Percentiles rank a stretch among this genome's conserved stretches.
phyloP scores from a whole-genome alignment of 805 yeast genomes.

The baker's yeast (Saccharomyces cerevisiae) region DNA sequence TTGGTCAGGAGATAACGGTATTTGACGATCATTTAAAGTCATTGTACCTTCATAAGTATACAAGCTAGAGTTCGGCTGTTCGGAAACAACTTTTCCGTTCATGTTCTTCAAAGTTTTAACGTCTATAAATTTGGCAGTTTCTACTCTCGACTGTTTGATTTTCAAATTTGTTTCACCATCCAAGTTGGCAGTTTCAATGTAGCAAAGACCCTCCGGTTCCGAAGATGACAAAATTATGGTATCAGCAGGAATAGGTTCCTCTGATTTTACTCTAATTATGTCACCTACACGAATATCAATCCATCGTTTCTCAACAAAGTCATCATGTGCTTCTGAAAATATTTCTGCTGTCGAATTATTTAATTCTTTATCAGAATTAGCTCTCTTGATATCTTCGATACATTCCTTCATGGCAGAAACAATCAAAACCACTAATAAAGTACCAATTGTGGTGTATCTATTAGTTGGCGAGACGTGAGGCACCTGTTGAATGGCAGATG shows the following conservation, averaged over 20 bases:
- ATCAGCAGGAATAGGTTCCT: constrained; percentile 93
- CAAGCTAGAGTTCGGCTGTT: constrained; percentile 87
- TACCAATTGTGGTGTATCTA: constrained; percentile 89
- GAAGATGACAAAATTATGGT: constrained; percentile 76
- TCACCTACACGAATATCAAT: constrained; percentile 86
- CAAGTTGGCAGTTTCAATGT: constrained; percentile 92
- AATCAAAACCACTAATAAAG: constrained; percentile 70
- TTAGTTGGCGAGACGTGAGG: constrained; percentile 96
- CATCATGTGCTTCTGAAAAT: constrained; percentile 40
- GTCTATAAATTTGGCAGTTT: constrained; percentile 65
- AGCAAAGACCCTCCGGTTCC: constrained; percentile 96
- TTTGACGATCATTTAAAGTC: constrained; percentile 45
- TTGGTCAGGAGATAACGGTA: constrained; percentile 85
- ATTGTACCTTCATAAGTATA: constrained; percentile 90
- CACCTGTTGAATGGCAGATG: constrained; percentile 91
- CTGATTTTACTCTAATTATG: constrained; percentile 72
- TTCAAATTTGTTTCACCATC: constrained; percentile 97
- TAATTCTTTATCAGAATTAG: constrained; percentile 78
- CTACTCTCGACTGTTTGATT: constrained; percentile 79
- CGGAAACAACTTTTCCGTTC: constrained; percentile 63
- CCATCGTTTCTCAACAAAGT: constrained; percentile 68
- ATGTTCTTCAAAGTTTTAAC: constrained; percentile 49
- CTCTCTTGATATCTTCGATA: constrained; percentile 84
- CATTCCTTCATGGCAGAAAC: constrained; percentile 92
- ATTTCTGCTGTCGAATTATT: constrained; percentile 72